Evolutionary conservation across 257 asterid genomes (phyloP).

Genomic region (Ilex asprella): DNA sequence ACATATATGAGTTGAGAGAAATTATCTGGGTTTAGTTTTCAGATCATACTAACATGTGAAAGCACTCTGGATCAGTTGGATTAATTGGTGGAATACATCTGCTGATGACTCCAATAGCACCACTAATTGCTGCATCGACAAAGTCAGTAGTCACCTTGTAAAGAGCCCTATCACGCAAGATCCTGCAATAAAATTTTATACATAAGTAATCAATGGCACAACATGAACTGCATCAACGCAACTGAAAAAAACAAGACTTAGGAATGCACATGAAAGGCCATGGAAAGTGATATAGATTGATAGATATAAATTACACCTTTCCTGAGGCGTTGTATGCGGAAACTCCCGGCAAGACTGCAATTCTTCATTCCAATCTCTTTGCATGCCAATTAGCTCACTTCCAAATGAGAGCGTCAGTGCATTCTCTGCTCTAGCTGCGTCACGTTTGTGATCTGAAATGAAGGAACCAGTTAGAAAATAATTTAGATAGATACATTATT

Average conservation of each 20-base stretch:
- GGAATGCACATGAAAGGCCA: not conserved
- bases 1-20: too few species aligned
- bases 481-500: too few species aligned
- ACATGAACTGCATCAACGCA: not conserved
- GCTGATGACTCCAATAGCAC: conserved; percentile 87
- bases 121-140: conserved; percentile 89
- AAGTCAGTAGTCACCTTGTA: conserved; percentile 88
- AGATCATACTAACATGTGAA: conserved; percentile 67
- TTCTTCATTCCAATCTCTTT: conserved; percentile 98
- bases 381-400: conserved; percentile 97
- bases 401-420: conserved; percentile 82
- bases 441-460: conserved; percentile 80
- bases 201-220: not conserved
- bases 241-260: too few species aligned
- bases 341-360: conserved; percentile 91
- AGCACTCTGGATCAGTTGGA: conserved; percentile 98
- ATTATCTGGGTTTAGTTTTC: not conserved
- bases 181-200: conserved; percentile 39
- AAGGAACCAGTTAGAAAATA: conserved; percentile 15
- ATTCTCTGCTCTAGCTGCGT: conserved; percentile 92
- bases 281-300: conserved; percentile 8
- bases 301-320: conserved; percentile 47
- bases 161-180: conserved; percentile 86
- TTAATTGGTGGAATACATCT: conserved; percentile 92
- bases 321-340: conserved; percentile 75